A percentile compares a stretch with the other conserved stretches of the same genome.
These are phyloP conservation scores for Myriangium duriaei DNA, from an alignment of 2,329 filamentous ascomycete genomes.

Conservation along the genomic window DNA sequence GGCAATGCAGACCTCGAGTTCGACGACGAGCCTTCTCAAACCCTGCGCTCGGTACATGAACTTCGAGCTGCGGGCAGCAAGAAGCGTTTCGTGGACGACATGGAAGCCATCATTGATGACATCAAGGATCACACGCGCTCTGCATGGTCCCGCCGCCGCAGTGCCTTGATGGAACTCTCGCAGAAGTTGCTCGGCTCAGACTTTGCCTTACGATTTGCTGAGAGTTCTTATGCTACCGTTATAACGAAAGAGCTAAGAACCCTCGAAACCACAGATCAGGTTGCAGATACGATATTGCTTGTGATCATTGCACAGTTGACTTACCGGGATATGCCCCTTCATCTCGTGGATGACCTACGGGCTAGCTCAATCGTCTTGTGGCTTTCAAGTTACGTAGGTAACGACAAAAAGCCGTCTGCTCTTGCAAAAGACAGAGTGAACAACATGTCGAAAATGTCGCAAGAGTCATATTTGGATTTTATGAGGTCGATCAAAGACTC, in stretches of 20 bases:
- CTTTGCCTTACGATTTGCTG: slow-evolving; percentile 58
- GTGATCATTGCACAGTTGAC: slow-evolving; percentile 49
- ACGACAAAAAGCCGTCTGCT: slow-evolving; percentile 12
- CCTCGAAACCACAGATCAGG: slow-evolving; percentile 23
- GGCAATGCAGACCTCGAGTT: slow-evolving; percentile 34
- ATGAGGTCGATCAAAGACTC: slow-evolving; percentile 36
- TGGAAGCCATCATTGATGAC: slow-evolving; percentile 47
- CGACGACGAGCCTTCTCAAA: slow-evolving; percentile 28
- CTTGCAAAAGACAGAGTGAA: slow-evolving; percentile 52
- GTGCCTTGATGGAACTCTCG: slow-evolving; percentile 43
- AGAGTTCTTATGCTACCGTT: slow-evolving; percentile 57
- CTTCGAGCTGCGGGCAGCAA: slow-evolving; percentile 47
- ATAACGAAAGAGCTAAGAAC: slow-evolving; percentile 50
- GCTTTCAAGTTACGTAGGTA: slow-evolving; percentile 46
- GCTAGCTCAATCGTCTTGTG: slow-evolving; percentile 45
- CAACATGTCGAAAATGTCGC: slow-evolving; percentile 56
- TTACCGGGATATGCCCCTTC: slow-evolving; percentile 40
- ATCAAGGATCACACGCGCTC: slow-evolving; percentile 35
- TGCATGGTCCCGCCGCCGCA: slow-evolving; percentile 37
- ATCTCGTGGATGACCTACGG: slow-evolving; percentile 35
- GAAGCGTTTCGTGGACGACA: slow-evolving; percentile 42
- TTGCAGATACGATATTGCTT: slow-evolving; percentile 49
- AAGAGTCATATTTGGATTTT: slow-evolving; percentile 43
- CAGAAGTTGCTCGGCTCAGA: slow-evolving; percentile 43
- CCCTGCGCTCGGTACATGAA: slow-evolving; percentile 48